phyloP scores from a whole-genome alignment of 2,329 filamentous ascomycete genomes.

The Helotiales sp. region DNA sequence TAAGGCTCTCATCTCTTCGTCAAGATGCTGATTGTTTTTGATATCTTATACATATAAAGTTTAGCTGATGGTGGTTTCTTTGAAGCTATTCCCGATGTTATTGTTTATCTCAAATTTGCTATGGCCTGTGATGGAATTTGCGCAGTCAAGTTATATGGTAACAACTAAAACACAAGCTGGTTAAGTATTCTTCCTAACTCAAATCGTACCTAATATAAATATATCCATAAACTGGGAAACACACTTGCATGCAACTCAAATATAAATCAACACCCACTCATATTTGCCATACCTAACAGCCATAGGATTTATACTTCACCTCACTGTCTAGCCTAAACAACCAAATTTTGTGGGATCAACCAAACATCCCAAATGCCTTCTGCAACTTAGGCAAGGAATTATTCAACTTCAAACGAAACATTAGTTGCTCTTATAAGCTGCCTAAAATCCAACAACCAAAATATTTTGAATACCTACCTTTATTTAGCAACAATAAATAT shows the following conservation, averaged over 20 bases:
- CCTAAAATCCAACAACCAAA: slow-evolving; percentile 12
- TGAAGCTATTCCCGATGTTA: slow-evolving; percentile 12
- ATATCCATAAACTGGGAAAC: slow-evolving; percentile 10
- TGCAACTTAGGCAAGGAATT: background rate
- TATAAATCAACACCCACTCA: slow-evolving; percentile 15
- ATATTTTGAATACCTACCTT: slow-evolving; percentile 27
- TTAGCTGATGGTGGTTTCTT: background rate
- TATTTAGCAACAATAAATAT: slow-evolving; percentile 17
- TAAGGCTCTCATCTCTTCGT: slow-evolving; percentile 20
- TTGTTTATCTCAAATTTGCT: slow-evolving; percentile 15
- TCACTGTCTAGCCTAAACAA: slow-evolving; percentile 13
- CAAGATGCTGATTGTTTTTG: slow-evolving; percentile 24
- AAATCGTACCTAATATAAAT: slow-evolving; percentile 21
- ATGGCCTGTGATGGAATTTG: slow-evolving; percentile 22
- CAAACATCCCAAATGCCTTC: slow-evolving; percentile 17
- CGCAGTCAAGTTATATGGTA: slow-evolving; percentile 23
- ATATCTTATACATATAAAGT: slow-evolving; percentile 21
- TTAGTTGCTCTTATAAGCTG: slow-evolving; percentile 9
- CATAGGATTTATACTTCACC: slow-evolving; percentile 22
- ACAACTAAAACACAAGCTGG: slow-evolving; percentile 25
- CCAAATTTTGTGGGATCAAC: slow-evolving; percentile 24
- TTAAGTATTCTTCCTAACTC: slow-evolving; percentile 18
- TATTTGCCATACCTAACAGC: slow-evolving; percentile 15
- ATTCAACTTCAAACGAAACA: slow-evolving; percentile 22
- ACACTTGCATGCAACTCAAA: slow-evolving; percentile 21